Conservation (phyloP, 257 asterid genomes). For the Salvia hispanica region DNA sequence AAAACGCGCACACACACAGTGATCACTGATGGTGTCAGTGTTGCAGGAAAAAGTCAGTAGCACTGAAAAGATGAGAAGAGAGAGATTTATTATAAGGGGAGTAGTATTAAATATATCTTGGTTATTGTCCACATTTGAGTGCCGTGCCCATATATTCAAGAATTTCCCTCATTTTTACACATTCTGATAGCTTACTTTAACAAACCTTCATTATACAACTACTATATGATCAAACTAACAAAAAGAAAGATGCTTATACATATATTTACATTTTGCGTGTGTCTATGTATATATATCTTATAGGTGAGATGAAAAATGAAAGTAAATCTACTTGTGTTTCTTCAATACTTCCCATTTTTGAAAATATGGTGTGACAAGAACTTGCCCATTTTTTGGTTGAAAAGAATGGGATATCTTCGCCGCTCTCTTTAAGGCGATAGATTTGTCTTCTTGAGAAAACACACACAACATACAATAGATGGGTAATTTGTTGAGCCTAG, state of each 20-base stretch:
- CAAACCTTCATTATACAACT: not conserved
- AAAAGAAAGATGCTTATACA: no score
- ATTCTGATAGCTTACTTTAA: conserved; percentile 26
- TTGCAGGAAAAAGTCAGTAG: conserved; percentile 50
- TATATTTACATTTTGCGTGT: no score
- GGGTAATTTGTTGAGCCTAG: conserved; percentile 24
- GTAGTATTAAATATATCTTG: conserved; percentile 2
- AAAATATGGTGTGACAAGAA: no score
- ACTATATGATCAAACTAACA: no score
- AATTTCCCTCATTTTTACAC: not conserved
- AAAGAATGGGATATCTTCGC: not conserved
- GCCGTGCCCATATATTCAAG: not conserved
- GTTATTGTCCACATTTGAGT: conserved; percentile 34
- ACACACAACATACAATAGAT: not conserved
- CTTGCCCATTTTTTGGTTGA: no score
- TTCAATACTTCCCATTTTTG: no score
- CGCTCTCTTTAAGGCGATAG: no score
- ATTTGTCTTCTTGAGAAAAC: not conserved
- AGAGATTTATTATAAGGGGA: conserved; percentile 12
- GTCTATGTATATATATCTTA: no score
- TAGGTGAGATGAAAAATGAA: no score
- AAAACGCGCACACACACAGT: conserved; percentile 5
- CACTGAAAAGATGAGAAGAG: conserved; percentile 47
- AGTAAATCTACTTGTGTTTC: no score
- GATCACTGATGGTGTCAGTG: conserved; percentile 50